Conservation (phyloP, 2,329 filamentous ascomycete genomes). For the Alternaria ethzedia region DNA sequence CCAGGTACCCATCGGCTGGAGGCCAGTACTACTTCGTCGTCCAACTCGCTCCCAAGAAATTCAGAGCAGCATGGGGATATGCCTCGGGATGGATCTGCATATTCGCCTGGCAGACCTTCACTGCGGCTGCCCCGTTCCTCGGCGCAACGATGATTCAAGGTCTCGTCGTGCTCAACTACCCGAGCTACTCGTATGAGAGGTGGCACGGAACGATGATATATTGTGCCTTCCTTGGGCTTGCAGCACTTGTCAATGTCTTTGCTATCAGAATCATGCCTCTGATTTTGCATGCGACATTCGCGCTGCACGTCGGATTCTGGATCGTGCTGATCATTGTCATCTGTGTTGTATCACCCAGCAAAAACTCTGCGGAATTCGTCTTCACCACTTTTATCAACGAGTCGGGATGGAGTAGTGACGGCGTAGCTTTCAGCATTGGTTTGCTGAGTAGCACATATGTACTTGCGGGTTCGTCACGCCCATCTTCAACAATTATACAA, state of each 20-base stretch:
- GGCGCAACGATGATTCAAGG: conserved; percentile 29
- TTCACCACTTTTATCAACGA: conserved; percentile 54
- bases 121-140: conserved; percentile 30
- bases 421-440: conserved; percentile 51
- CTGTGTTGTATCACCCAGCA: conserved; percentile 49
- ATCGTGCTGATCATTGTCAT: conserved; percentile 56
- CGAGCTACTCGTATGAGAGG: conserved; percentile 41
- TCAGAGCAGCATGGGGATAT: background rate
- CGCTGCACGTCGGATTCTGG: conserved; percentile 56
- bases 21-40: conserved; percentile 13
- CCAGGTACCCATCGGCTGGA: conserved; percentile 11
- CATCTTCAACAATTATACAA: background rate
- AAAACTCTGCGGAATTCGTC: conserved; percentile 46
- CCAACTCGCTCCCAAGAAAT: conserved; percentile 1
- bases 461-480: conserved; percentile 20
- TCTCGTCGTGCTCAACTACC: conserved; percentile 43
- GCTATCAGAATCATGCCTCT: conserved; percentile 49
- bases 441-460: conserved; percentile 28
- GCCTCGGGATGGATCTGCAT: conserved; percentile 27
- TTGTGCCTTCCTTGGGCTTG: conserved; percentile 52
- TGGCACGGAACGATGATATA: conserved; percentile 53
- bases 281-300: conserved; percentile 31
- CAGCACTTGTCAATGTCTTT: conserved; percentile 52
- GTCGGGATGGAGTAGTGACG: conserved; percentile 49
- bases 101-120: conserved; percentile 47